Evolutionary conservation across 1,284 basidiomycete genomes (phyloP), one percentile per base, ranked within the genome.

Genomic region (Puccinia coronata): DNA sequence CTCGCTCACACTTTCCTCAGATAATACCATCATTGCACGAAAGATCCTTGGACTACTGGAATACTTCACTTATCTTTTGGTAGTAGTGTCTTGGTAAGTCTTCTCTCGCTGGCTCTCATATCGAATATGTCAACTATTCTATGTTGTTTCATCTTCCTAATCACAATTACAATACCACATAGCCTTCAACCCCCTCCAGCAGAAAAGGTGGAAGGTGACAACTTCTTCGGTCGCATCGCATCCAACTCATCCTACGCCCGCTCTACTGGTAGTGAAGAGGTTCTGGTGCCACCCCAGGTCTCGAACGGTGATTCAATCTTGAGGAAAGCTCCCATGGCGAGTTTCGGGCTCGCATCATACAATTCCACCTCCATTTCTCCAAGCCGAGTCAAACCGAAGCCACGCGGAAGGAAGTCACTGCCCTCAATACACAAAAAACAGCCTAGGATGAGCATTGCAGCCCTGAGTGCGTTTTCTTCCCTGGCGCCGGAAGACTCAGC

Each of bases 401-500:
- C 43, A 1, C 47, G 41, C 1, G 28, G 8, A 51, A 71, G 47
- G 47, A 53, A 49, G 3, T 9, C 67, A 49, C 67, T 36, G n/a
- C 43, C 41, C 16, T 49, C 41, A n/a, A 49, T 12, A 47, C 61
- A 31, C 5, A 34, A 20, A 23, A 31, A 71, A n/a, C 61, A 36
- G 31, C 53, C 18, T 23, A 69, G 77, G 41, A 69, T 71, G 51
- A 79, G 77, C 65, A 43, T 49, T 31, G 77, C 36, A 36, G 51
- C 67, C 31, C 65, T 59, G 34, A 47, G 59, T 51, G 47, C 79
- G 39, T 43, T 80, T 25, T 71, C 79, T 31, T 72, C 79, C 1
- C 28, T 80, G 20, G 69, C 53, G 25, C 79, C 79, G 20, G 79
- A 73, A 34, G 79, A 80, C 61, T 80, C 79, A 28, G 79, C 79